These are phyloP conservation scores for Spathaspora sp. DNA, from an alignment of 1,139 yeast genomes.

Conservation along the genomic window DNA sequence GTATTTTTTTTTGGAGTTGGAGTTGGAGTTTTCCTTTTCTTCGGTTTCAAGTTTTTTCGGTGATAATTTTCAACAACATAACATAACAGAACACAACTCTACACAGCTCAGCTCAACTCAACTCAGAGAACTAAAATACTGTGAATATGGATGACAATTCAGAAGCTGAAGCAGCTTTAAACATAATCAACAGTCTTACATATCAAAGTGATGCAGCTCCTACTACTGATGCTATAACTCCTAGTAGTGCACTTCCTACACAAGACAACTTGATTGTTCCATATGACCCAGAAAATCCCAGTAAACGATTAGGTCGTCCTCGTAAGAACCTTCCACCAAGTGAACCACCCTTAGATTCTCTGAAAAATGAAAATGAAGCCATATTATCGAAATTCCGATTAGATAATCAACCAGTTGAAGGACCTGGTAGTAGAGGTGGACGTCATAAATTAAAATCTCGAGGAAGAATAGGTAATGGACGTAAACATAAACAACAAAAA, in stretches of 20 bases:
- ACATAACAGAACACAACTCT: constrained; percentile 2
- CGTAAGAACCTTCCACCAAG: constrained; percentile 24
- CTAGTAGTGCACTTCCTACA: too few relatives aligned
- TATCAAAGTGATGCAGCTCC: background rate
- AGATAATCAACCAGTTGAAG: constrained; percentile 39
- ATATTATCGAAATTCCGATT: constrained; percentile 37
- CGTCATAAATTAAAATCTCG: constrained; percentile 22
- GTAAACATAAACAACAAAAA: background rate
- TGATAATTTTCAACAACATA: background rate
- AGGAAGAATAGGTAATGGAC: constrained; percentile 1
- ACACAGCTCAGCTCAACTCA: too few relatives aligned
- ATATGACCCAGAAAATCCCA: constrained; percentile 31
- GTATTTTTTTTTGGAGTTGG: background rate
- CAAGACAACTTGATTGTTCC: constrained; percentile 12
- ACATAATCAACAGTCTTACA: background rate
- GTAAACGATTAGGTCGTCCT: constrained; percentile 39
- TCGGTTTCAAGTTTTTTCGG: too few relatives aligned
- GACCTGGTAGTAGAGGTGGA: constrained; percentile 49
- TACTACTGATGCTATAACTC: background rate
- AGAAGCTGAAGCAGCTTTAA: constrained; percentile 3
- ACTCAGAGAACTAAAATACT: too few relatives aligned
- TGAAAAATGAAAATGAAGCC: constrained; percentile 32
- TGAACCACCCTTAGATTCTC: constrained; percentile 25
- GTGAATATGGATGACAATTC: background rate
- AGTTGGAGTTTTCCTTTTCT: too few relatives aligned